Percentiles rank a stretch among this genome's conserved stretches.
phyloP scores from a whole-genome alignment of 495 filamentous ascomycete genomes.

The Aspergillus conjunctus region DNA sequence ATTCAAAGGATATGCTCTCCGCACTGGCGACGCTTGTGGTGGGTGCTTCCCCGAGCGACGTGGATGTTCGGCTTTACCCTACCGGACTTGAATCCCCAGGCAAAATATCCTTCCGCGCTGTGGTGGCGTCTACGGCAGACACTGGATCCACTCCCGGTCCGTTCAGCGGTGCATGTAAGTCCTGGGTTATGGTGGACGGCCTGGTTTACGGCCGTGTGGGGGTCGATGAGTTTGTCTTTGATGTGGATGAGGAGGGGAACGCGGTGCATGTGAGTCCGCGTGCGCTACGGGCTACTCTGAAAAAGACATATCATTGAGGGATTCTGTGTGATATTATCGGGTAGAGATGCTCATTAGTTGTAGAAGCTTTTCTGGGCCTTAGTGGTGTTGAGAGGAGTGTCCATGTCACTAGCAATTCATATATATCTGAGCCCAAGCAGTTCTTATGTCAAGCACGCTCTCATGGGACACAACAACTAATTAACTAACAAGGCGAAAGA shows the following conservation, averaged over 20 bases:
- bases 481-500: too few relatives aligned
- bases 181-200: slow-evolving; percentile 34
- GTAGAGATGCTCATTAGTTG: too few relatives aligned
- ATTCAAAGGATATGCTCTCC: slow-evolving; percentile 42
- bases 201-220: slow-evolving; percentile 36
- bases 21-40: slow-evolving; percentile 24
- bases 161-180: slow-evolving; percentile 25
- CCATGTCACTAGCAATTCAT: too few relatives aligned
- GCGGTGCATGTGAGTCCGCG: slow-evolving; percentile 32
- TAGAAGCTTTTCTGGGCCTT: too few relatives aligned
- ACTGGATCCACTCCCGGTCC: slow-evolving; percentile 22
- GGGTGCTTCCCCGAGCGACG: slow-evolving; percentile 3
- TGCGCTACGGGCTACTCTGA: slow-evolving; percentile 27
- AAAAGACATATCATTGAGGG: too few relatives aligned
- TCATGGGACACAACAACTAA: too few relatives aligned
- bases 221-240: slow-evolving; percentile 47
- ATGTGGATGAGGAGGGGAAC: slow-evolving; percentile 31
- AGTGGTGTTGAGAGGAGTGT: too few relatives aligned
- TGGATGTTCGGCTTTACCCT: slow-evolving; percentile 52
- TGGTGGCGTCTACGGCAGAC: slow-evolving; percentile 35
- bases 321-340: too few relatives aligned
- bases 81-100: slow-evolving; percentile 33
- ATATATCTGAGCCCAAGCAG: too few relatives aligned
- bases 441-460: too few relatives aligned
- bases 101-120: slow-evolving; percentile 48